phyloP scores from a whole-genome alignment of 495 filamentous ascomycete genomes.

The Hyphodiscus hymeniophilus region DNA sequence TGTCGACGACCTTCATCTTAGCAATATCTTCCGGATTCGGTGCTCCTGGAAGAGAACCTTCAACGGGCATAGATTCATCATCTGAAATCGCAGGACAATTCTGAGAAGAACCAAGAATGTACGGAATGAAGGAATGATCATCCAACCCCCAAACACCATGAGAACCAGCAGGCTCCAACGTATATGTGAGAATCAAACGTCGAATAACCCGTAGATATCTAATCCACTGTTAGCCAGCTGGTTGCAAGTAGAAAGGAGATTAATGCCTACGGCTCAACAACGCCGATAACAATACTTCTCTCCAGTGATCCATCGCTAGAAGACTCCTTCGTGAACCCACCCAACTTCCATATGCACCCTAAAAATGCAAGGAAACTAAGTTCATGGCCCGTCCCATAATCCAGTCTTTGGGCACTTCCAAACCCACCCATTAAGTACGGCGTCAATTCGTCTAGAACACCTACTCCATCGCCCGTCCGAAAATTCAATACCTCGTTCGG shows the following conservation, averaged over 20 bases:
- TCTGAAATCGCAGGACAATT: constrained; percentile 62
- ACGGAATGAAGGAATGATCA: constrained; percentile 94
- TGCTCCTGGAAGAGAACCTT: constrained; percentile 65
- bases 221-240: not conserved
- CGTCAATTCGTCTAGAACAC: constrained; percentile 57
- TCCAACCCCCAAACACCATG: constrained; percentile 96
- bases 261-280: constrained; percentile 69
- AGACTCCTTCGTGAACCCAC: constrained; percentile 55
- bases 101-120: constrained; percentile 92
- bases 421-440: constrained; percentile 81
- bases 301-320: constrained; percentile 45
- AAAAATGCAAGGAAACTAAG: constrained; percentile 90
- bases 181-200: constrained; percentile 81
- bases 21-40: constrained; percentile 63
- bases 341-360: constrained; percentile 82
- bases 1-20: constrained; percentile 56
- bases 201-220: constrained; percentile 81
- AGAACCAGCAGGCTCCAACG: constrained; percentile 89
- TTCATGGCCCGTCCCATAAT: constrained; percentile 96
- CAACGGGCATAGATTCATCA: constrained; percentile 51
- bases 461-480: constrained; percentile 3
- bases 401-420: constrained; percentile 80
- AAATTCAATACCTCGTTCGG: constrained; percentile 42
- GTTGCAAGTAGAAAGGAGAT: not conserved
- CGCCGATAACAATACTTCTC: constrained; percentile 67